Evolutionary conservation across 305 asterid genomes (phyloP).

Genomic region (Stenogyne calaminthoides): DNA sequence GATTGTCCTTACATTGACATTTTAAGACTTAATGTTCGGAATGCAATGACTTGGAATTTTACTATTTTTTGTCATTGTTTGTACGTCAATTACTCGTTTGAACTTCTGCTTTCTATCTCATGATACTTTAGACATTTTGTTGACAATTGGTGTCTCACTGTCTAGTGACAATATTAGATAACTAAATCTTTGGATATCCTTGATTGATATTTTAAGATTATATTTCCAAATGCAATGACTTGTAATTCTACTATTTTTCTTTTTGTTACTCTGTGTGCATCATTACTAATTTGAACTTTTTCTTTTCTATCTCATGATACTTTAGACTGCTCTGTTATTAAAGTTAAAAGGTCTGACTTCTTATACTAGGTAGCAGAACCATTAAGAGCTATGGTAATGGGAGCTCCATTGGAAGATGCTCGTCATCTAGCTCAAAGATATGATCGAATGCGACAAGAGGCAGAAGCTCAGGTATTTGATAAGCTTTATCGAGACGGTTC

Average conservation of each 20-base stretch:
- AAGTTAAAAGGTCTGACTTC: constrained; percentile 17
- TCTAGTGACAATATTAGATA: not conserved
- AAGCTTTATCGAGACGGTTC: constrained; percentile 17
- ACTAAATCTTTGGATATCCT: constrained; percentile 10
- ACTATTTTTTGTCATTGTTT: not conserved
- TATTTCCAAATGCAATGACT: not conserved
- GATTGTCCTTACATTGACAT: constrained; percentile 4
- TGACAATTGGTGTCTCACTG: not conserved
- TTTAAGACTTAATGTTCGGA: not conserved
- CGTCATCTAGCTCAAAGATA: constrained; percentile 99
- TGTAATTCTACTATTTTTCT: not conserved
- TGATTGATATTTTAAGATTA: not conserved
- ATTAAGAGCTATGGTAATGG: constrained; percentile 98
- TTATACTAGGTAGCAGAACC: constrained; percentile 90
- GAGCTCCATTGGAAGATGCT: constrained; percentile 99
- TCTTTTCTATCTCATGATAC: constrained; percentile 13
- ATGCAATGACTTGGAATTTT: not conserved
- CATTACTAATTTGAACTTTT: constrained; percentile 4
- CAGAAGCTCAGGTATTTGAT: constrained; percentile 92
- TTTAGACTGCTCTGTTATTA: constrained; percentile 13
- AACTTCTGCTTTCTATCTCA: constrained; percentile 7
- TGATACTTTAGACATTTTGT: constrained; percentile 5
- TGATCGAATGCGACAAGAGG: constrained; percentile 98
- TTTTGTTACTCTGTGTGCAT: constrained; percentile 3
- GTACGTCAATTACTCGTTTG: constrained; percentile 7